Conservation (phyloP, 257 asterid species). For the Salvia miltiorrhiza region DNA sequence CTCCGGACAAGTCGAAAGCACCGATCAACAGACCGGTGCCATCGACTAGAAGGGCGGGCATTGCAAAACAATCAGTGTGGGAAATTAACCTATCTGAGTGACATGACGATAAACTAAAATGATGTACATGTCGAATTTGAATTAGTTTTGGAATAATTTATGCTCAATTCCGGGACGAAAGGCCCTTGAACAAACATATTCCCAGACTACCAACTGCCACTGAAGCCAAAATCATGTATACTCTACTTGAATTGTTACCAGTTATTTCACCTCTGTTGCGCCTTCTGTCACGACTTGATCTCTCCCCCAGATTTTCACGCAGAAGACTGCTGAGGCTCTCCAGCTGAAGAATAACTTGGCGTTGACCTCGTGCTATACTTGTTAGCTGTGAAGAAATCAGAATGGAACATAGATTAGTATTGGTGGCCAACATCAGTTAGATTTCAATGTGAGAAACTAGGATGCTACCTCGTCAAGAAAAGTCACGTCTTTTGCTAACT, state of each 20-base stretch:
- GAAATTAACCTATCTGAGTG: conserved; percentile 8
- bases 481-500: conserved; percentile 64
- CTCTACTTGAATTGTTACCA: conserved; percentile 14
- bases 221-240: conserved; percentile 31
- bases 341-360: conserved; percentile 77
- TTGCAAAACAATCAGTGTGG: conserved; percentile 16
- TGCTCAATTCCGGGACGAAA: conserved; percentile 26
- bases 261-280: conserved; percentile 3
- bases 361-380: conserved; percentile 67
- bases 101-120: conserved; percentile 11
- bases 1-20: conserved; percentile 1
- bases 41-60: conserved; percentile 26
- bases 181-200: conserved; percentile 36
- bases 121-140: conserved; percentile 16
- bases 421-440: not conserved
- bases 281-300: conserved; percentile 14
- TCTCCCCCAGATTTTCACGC: conserved; percentile 33
- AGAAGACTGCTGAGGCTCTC: conserved; percentile 62
- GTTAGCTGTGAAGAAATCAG: conserved; percentile 43
- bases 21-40: conserved; percentile 9
- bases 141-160: not conserved
- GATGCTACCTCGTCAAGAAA: conserved; percentile 74
- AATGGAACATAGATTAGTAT: not conserved
- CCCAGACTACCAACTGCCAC: conserved; percentile 47
- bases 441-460: too few species aligned